These are phyloP conservation scores for Malassezia sympodialis DNA, from an alignment of 1,284 basidiomycete species.

Conservation along the genomic window DNA sequence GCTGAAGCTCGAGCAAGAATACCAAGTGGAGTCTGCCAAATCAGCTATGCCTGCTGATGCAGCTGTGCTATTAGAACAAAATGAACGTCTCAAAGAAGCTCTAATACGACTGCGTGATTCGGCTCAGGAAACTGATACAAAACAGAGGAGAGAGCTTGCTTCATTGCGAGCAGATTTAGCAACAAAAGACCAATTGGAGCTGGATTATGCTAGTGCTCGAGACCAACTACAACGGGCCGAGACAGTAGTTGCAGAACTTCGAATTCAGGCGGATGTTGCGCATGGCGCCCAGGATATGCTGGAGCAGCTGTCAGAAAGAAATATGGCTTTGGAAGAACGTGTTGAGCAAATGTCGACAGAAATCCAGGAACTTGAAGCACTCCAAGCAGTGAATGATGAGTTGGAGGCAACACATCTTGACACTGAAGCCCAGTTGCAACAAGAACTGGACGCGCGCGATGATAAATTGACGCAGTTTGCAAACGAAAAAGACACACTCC, in stretches of 20 bases:
- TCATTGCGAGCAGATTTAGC: slow-evolving; percentile 80
- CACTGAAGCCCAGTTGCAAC: slow-evolving; percentile 81
- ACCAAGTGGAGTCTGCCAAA: slow-evolving; percentile 57
- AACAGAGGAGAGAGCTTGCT: slow-evolving; percentile 66
- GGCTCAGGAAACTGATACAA: slow-evolving; percentile 73
- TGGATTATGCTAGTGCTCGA: slow-evolving; percentile 22
- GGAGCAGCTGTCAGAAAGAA: slow-evolving; percentile 86
- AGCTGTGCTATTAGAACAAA: slow-evolving; percentile 27
- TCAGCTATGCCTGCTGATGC: slow-evolving; percentile 60
- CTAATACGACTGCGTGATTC: slow-evolving; percentile 58
- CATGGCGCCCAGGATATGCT: slow-evolving; percentile 91
- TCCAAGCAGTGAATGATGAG: slow-evolving; percentile 92
- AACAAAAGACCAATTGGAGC: slow-evolving; percentile 20
- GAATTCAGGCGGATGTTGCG: slow-evolving; percentile 86
- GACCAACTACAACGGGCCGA: slow-evolving; percentile 51
- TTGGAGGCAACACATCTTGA: slow-evolving; percentile 92
- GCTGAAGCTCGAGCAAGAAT: slow-evolving; percentile 45
- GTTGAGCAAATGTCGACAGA: slow-evolving; percentile 87
- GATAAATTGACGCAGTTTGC: slow-evolving; percentile 24
- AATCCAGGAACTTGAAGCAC: slow-evolving; percentile 87
- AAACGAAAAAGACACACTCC: slow-evolving; percentile 23
- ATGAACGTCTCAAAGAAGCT: slow-evolving; percentile 16
- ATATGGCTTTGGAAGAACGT: slow-evolving; percentile 66
- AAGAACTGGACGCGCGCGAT: slow-evolving; percentile 58
- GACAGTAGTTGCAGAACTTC: slow-evolving; percentile 82